Evolutionary conservation across 1,284 basidiomycete genomes (phyloP).

Genomic region (Butyriboletus appendiculatus): DNA sequence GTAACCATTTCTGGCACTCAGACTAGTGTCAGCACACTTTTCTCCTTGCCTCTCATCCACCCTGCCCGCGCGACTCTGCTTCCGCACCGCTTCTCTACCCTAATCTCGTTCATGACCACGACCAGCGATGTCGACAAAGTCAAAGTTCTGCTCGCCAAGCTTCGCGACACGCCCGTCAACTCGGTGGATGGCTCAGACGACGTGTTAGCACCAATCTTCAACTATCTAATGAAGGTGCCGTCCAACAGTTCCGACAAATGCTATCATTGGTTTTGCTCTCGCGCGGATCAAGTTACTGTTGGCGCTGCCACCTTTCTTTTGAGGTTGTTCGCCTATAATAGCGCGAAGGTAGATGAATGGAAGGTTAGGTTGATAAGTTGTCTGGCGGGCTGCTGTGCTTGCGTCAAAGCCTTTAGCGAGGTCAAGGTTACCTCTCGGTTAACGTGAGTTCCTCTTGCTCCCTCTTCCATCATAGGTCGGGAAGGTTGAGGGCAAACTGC

Average conservation of each 20-base stretch:
- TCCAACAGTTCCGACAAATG: constrained; percentile 39
- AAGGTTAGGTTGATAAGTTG: constrained; percentile 56
- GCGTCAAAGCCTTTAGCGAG: constrained; percentile 64
- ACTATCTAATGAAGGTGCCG: constrained; percentile 52
- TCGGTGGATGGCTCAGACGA: constrained; percentile 48
- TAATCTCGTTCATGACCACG: constrained; percentile 29
- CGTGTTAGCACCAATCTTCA: constrained; percentile 54
- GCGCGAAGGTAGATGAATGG: constrained; percentile 62
- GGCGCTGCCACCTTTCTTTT: constrained; percentile 78
- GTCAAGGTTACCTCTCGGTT: constrained; percentile 61
- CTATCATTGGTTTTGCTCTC: constrained; percentile 73
- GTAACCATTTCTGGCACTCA: constrained; percentile 13
- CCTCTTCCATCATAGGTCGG: background rate
- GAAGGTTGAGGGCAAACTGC: constrained; percentile 5
- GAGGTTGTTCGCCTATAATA: constrained; percentile 77
- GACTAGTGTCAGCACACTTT: background rate
- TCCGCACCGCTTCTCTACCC: background rate
- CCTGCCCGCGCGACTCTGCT: too few species aligned
- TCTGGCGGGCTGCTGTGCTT: constrained; percentile 62
- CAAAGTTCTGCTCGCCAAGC: constrained; percentile 44
- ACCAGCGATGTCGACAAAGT: constrained; percentile 36
- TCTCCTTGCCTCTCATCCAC: background rate
- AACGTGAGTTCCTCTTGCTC: constrained; percentile 55
- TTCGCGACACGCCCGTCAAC: constrained; percentile 59
- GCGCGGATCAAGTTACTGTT: constrained; percentile 50